A percentile compares a stretch with the other conserved stretches of the same genome.
phyloP scores from a whole-genome alignment of 345 rosid species.

The Ailanthus altissimus region DNA sequence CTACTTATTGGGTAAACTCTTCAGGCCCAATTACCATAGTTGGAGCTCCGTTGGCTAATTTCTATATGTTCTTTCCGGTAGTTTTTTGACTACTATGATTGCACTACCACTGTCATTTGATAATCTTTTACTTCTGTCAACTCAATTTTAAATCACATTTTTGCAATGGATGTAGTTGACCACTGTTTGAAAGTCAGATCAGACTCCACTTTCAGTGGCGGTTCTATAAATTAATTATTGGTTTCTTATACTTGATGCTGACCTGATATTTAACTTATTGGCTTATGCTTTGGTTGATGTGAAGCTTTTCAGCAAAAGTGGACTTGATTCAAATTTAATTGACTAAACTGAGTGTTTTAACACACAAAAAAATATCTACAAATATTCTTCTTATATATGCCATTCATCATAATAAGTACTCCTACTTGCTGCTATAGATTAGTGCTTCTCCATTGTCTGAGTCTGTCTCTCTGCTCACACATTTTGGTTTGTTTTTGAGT shows the following conservation, averaged over 20 bases:
- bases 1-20: not conserved
- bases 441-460: not conserved
- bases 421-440: not conserved
- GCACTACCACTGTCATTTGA: not conserved
- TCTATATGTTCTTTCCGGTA: not conserved
- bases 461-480: not conserved
- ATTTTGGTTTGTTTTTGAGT: conserved; percentile 25
- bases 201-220: not conserved
- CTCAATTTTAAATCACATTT: not conserved
- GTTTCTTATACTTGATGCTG: not conserved
- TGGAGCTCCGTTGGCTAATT: not conserved
- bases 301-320: not conserved
- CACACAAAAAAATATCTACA: not conserved
- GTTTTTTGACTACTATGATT: not conserved
- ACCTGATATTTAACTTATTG: not conserved
- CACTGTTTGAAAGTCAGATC: not conserved
- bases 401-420: not conserved
- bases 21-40: not conserved
- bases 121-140: not conserved
- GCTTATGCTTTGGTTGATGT: conserved; percentile 2
- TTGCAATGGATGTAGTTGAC: not conserved
- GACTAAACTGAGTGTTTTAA: not conserved
- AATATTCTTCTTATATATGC: not conserved
- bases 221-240: not conserved
- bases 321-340: not conserved